Conservation (phyloP, 2,329 filamentous ascomycete genomes). For the Aureobasidium sp. region DNA sequence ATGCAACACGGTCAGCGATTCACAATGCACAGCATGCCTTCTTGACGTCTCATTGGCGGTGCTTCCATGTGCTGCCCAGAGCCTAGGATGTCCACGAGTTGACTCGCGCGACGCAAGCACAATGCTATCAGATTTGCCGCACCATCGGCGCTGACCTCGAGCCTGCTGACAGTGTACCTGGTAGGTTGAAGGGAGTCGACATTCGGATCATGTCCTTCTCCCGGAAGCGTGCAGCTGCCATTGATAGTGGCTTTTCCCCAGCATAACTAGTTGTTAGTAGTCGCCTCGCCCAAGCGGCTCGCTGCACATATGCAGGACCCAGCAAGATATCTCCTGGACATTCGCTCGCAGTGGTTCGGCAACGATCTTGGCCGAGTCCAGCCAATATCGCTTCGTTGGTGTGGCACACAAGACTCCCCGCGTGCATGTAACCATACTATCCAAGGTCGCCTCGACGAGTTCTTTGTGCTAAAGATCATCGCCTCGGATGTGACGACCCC, state of each 20-base stretch:
- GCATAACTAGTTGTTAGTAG: background rate
- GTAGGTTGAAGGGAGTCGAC: background rate
- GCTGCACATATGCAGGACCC: background rate
- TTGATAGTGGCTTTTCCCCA: background rate
- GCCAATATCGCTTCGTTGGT: slow-evolving; percentile 3
- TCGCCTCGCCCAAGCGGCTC: background rate
- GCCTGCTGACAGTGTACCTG: background rate
- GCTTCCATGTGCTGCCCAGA: background rate
- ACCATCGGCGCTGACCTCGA: background rate
- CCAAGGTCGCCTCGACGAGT: background rate
- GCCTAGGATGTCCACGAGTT: background rate
- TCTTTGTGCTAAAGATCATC: background rate
- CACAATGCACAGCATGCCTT: slow-evolving; percentile 7
- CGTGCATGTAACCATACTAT: slow-evolving; percentile 3
- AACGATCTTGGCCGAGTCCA: slow-evolving; percentile 3
- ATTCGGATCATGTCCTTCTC: background rate
- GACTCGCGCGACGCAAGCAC: background rate
- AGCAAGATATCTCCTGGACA: background rate
- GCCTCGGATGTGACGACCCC: slow-evolving; percentile 1
- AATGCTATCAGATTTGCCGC: background rate
- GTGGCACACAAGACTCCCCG: background rate
- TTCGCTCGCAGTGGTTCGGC: slow-evolving; percentile 3
- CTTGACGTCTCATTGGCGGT: background rate
- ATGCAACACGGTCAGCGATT: background rate
- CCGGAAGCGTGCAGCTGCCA: background rate